These are phyloP conservation scores for Aspergillus versicolor DNA, from an alignment of 2,329 filamentous ascomycete species.

Conservation along the genomic window DNA sequence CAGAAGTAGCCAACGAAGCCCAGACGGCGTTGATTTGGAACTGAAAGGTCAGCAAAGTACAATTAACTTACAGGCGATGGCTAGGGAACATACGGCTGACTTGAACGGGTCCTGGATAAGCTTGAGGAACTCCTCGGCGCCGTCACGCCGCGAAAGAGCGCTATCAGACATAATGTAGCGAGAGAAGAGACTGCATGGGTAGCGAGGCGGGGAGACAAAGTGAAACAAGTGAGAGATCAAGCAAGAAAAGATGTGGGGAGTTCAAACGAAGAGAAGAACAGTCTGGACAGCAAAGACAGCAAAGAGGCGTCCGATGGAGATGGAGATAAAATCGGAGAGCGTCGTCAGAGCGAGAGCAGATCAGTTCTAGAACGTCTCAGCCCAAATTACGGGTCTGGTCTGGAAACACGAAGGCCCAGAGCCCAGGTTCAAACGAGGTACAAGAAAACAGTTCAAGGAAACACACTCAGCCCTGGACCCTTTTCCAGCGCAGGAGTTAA, in stretches of 20 bases:
- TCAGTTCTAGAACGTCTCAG: conserved; percentile 13
- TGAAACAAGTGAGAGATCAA: conserved; percentile 8
- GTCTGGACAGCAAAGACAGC: background rate
- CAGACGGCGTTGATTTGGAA: conserved; percentile 64
- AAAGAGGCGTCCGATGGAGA: background rate
- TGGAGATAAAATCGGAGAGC: background rate
- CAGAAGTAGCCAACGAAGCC: conserved; percentile 75
- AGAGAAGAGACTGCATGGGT: conserved; percentile 19
- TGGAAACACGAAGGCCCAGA: background rate
- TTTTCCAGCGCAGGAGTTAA: conserved; percentile 1
- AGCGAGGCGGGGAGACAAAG: background rate
- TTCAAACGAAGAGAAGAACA: background rate
- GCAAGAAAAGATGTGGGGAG: conserved; percentile 11
- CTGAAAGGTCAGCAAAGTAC: conserved; percentile 34
- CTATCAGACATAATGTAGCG: conserved; percentile 26
- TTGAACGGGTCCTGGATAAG: conserved; percentile 48
- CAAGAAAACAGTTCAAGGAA: background rate
- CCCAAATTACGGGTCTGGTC: conserved; percentile 6
- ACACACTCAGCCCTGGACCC: background rate
- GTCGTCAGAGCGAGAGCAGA: conserved; percentile 2
- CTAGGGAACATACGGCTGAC: conserved; percentile 36
- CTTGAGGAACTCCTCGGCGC: conserved; percentile 41
- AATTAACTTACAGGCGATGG: background rate
- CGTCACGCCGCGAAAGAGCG: conserved; percentile 25
- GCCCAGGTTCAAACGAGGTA: background rate